Conservation (phyloP, 2,329 filamentous ascomycete species). For the Cercospora beticola region DNA sequence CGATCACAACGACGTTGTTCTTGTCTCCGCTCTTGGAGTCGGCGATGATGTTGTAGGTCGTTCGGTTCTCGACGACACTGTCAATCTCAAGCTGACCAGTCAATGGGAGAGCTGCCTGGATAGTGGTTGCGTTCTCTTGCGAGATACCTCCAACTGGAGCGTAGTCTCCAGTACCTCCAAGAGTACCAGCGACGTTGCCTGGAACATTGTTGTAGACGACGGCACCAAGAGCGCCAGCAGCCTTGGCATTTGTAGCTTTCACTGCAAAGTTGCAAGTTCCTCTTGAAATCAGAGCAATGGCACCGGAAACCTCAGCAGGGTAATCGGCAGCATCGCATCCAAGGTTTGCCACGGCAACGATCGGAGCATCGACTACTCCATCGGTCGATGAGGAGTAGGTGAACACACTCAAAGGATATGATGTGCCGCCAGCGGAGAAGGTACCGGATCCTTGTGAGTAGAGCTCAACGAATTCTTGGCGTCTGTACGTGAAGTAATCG, state of each 20-base stretch:
- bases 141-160: constrained; percentile 69
- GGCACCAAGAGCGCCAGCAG: constrained; percentile 68
- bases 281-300: constrained; percentile 69
- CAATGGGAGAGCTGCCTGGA: constrained; percentile 54
- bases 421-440: constrained; percentile 57
- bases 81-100: constrained; percentile 45
- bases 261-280: constrained; percentile 69
- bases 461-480: constrained; percentile 43
- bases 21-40: constrained; percentile 59
- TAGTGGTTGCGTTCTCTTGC: constrained; percentile 57
- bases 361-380: constrained; percentile 56
- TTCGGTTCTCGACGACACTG: constrained; percentile 48
- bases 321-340: constrained; percentile 67
- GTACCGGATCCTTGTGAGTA: constrained; percentile 38
- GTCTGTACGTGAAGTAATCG: constrained; percentile 61
- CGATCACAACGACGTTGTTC: constrained; percentile 58
- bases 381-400: constrained; percentile 57
- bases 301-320: constrained; percentile 57
- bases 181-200: constrained; percentile 58
- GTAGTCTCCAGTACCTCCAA: constrained; percentile 61
- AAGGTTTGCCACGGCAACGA: constrained; percentile 59
- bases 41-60: constrained; percentile 60
- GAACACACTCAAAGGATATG: constrained; percentile 60
- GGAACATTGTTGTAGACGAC: constrained; percentile 72
- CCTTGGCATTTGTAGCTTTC: constrained; percentile 68